Evolutionary conservation across 345 rosid genomes (phyloP).

Genomic region (Conringia planisiliqua): DNA sequence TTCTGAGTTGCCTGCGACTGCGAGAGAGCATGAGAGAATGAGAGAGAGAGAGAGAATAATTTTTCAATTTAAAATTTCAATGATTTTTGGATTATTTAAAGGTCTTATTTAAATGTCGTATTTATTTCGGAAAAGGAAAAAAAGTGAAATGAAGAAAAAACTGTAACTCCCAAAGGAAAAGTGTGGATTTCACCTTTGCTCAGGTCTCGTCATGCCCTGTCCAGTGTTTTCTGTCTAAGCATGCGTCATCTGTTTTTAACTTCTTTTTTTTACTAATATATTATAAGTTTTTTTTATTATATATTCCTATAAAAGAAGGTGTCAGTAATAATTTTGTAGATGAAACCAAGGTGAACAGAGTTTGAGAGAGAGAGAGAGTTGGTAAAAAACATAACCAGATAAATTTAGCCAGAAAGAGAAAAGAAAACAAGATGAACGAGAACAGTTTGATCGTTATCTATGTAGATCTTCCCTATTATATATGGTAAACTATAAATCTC

Average conservation of each 20-base stretch:
- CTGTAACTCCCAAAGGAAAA: neutral
- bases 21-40: neutral
- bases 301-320: neutral
- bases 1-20: slow-evolving; percentile 18
- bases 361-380: neutral
- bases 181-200: neutral
- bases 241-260: neutral
- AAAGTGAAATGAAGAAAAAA: neutral
- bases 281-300: neutral
- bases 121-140: neutral
- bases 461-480: too few relatives aligned
- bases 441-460: too few relatives aligned
- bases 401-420: neutral
- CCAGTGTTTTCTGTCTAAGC: neutral
- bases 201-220: slow-evolving; percentile 18
- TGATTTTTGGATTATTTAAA: neutral
- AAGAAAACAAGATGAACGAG: too few relatives aligned
- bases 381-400: neutral
- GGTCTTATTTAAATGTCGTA: neutral
- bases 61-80: neutral
- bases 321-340: slow-evolving; percentile 6
- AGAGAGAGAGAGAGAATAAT: neutral
- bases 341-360: neutral
- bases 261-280: neutral
- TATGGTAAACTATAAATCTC: too few relatives aligned